These are phyloP conservation scores for Suillus brevipes DNA, from an alignment of 768 basidiomycete species.

Conservation along the genomic window DNA sequence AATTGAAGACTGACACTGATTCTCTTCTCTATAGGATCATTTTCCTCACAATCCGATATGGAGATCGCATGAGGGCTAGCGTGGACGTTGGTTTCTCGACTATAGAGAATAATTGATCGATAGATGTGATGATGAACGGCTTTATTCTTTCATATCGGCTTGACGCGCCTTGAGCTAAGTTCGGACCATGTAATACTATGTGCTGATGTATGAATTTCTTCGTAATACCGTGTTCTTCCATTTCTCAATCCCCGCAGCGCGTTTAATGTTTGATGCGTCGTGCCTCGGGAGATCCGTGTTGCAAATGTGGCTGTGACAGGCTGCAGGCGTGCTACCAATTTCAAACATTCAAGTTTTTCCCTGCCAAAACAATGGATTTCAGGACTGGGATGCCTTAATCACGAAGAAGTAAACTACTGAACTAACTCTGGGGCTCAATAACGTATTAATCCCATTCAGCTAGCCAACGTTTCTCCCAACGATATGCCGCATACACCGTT, in stretches of 20 bases:
- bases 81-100: constrained; percentile 58
- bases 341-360: background rate
- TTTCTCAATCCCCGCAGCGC: background rate
- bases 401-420: background rate
- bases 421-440: background rate
- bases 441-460: background rate
- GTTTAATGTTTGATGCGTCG: background rate
- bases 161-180: background rate
- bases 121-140: background rate
- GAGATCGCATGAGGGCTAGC: constrained; percentile 55
- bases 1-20: constrained; percentile 6
- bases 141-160: background rate
- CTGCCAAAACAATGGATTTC: background rate
- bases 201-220: constrained; percentile 4
- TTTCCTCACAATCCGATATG: constrained; percentile 54
- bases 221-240: background rate
- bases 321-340: background rate
- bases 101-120: constrained; percentile 33
- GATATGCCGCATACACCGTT: background rate
- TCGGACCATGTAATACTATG: background rate
- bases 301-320: background rate
- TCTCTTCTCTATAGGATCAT: constrained; percentile 47
- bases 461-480: background rate
- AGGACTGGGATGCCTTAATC: background rate
- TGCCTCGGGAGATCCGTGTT: background rate